phyloP scores from a whole-genome alignment of 495 filamentous ascomycete genomes.

The Neurospora sp. region DNA sequence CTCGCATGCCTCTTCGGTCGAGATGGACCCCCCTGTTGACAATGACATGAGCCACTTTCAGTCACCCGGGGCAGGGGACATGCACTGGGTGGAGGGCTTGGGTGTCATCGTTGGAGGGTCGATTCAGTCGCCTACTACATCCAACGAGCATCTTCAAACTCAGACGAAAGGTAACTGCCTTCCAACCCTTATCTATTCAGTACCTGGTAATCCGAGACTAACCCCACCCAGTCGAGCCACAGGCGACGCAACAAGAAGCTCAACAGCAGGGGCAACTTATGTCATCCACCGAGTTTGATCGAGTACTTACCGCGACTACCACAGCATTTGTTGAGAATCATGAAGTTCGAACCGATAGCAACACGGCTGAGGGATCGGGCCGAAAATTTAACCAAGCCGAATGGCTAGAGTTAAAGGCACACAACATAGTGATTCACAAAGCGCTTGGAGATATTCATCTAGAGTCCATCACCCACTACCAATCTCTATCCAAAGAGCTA shows the following conservation, averaged over 20 bases:
- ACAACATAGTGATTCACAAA: background rate
- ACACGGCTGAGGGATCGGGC: background rate
- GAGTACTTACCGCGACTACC: background rate
- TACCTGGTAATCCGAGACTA: background rate
- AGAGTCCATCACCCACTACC: background rate
- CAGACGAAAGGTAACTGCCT: background rate
- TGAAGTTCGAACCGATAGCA: background rate
- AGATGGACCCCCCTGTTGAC: background rate
- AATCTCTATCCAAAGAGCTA: background rate
- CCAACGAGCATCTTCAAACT: background rate
- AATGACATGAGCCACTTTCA: background rate
- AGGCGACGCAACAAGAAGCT: background rate
- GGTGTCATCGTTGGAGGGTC: background rate
- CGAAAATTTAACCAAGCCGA: background rate
- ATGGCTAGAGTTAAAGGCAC: background rate
- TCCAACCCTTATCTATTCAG: background rate
- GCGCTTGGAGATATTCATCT: background rate
- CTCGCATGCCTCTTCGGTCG: background rate
- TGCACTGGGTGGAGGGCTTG: background rate
- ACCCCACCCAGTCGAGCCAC: background rate
- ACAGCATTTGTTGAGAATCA: background rate
- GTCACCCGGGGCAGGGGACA: background rate
- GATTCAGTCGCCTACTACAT: background rate
- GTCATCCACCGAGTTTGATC: background rate
- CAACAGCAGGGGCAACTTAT: background rate